Conservation (phyloP, 2,329 filamentous ascomycete species). For the Westerdykella aurantiaca region DNA sequence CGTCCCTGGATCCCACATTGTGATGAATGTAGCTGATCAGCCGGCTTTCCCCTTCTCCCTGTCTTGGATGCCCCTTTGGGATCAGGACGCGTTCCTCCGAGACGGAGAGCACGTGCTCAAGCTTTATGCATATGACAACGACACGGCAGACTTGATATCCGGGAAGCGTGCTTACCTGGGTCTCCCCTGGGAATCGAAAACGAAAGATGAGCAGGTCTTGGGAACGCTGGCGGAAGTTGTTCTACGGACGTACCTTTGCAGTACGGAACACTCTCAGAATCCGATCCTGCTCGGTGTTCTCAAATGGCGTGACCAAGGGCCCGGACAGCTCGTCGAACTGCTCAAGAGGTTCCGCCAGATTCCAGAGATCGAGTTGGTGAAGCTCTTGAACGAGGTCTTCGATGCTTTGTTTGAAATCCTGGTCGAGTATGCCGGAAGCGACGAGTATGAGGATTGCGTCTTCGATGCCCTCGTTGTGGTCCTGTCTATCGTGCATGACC, state of each 20-base stretch:
- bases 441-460: constrained; percentile 86
- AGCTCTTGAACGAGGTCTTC: constrained; percentile 82
- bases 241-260: constrained; percentile 82
- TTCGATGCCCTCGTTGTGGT: constrained; percentile 88
- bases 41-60: constrained; percentile 86
- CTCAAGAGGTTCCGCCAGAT: constrained; percentile 86
- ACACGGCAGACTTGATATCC: constrained; percentile 65
- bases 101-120: constrained; percentile 78
- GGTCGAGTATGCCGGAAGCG: constrained; percentile 83
- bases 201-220: constrained; percentile 66
- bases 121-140: constrained; percentile 87
- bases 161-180: constrained; percentile 84
- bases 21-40: constrained; percentile 82
- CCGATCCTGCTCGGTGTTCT: constrained; percentile 76
- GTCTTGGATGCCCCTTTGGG: constrained; percentile 91
- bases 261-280: constrained; percentile 91
- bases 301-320: constrained; percentile 73
- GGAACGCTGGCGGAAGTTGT: constrained; percentile 75
- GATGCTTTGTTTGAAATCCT: constrained; percentile 87
- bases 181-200: constrained; percentile 73
- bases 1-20: constrained; percentile 75
- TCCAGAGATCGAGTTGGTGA: constrained; percentile 95
- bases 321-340: constrained; percentile 65
- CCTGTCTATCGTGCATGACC: constrained; percentile 87
- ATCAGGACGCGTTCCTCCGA: constrained; percentile 78